A percentile compares a stretch with the other conserved stretches of the same genome.
phyloP scores from a whole-genome alignment of 192 early-diverging fungal species.

The Coemansia sp. region DNA sequence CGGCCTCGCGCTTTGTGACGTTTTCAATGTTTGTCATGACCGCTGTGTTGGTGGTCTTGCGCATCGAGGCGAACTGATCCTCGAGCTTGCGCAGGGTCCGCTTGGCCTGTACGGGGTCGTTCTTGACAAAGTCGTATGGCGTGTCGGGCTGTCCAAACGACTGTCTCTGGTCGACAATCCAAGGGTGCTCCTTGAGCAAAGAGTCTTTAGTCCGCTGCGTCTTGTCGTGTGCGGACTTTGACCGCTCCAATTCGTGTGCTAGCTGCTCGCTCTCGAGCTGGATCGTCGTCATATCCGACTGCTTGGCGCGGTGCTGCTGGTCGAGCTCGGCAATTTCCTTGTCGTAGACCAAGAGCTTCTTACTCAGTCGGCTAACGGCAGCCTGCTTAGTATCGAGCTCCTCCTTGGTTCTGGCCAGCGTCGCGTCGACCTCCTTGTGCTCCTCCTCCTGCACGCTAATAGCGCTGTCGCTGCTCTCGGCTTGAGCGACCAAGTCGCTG shows the following conservation, averaged over 20 bases:
- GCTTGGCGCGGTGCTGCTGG: constrained; percentile 62
- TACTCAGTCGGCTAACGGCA: constrained; percentile 62
- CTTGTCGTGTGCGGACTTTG: constrained; percentile 60
- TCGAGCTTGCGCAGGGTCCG: constrained; percentile 75
- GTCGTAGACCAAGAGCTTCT: constrained; percentile 71
- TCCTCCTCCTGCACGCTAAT: constrained; percentile 54
- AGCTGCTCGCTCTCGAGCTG: constrained; percentile 81
- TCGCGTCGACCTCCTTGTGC: constrained; percentile 51
- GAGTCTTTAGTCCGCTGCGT: constrained; percentile 49
- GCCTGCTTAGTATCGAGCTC: constrained; percentile 56
- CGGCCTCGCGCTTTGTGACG: constrained; percentile 86
- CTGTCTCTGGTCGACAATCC: constrained; percentile 89
- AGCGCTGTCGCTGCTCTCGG: constrained; percentile 21
- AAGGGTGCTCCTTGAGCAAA: constrained; percentile 63
- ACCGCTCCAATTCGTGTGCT: constrained; percentile 72
- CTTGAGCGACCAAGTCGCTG: constrained; percentile 26
- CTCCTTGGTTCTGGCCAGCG: constrained; percentile 46
- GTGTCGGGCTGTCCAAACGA: constrained; percentile 84
- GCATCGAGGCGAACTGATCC: constrained; percentile 75
- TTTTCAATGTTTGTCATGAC: constrained; percentile 96
- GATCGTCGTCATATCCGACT: constrained; percentile 63
- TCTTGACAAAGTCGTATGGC: constrained; percentile 78
- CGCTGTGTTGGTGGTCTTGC: constrained; percentile 83
- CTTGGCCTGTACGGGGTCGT: constrained; percentile 71
- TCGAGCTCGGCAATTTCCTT: constrained; percentile 75